Evolutionary conservation across 768 basidiomycete species (phyloP), one percentile per base, ranked within the genome.

Genomic region (Gautieria morchelliformis): DNA sequence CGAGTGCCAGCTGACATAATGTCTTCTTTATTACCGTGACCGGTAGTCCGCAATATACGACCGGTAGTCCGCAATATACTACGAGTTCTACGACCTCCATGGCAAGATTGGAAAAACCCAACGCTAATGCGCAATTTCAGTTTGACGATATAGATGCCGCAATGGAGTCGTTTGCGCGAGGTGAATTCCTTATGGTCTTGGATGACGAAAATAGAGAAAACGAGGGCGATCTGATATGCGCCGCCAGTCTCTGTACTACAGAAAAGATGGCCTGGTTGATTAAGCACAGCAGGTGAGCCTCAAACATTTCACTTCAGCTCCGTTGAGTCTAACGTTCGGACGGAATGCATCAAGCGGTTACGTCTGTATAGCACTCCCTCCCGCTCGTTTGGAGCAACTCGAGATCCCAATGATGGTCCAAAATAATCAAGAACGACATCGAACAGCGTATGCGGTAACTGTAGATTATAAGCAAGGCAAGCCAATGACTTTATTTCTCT

Each of bases 251-350:
- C 52, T 84, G 90, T 62, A 92, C 93, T 40, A 90, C 92, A 1
- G 90, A 97, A 71, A 90, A 93, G 67, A 98, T 99, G 96, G 95
- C 96, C 0, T 99, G 92, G 92, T 88, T 99, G 81, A 93, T 99
- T 68, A 87, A 88, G 66, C 85, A 94, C 68, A 91, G 93, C 0
- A 96, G 93, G 95, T 94, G 52, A 59, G 81, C 69, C 30, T 17
- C 11, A 22, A 11, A n/a, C 9, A 22, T 41, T 30, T 20, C 27
- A 30, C 27, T 6, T 22, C 6, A n/a, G 2, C 24, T 17, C 2
- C 19, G 5, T 10, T 33, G 48, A 49, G 11, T 22, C 32, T 2
- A 19, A 30, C n/a, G 19, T 22, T 20, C 24, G 22, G 24, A 24
- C 22, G 27, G 27, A 30, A 49, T 17, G 8, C 12, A 2, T 30